phyloP scores from a whole-genome alignment of 1,284 basidiomycete genomes.

The Takashimella tepidaria region DNA sequence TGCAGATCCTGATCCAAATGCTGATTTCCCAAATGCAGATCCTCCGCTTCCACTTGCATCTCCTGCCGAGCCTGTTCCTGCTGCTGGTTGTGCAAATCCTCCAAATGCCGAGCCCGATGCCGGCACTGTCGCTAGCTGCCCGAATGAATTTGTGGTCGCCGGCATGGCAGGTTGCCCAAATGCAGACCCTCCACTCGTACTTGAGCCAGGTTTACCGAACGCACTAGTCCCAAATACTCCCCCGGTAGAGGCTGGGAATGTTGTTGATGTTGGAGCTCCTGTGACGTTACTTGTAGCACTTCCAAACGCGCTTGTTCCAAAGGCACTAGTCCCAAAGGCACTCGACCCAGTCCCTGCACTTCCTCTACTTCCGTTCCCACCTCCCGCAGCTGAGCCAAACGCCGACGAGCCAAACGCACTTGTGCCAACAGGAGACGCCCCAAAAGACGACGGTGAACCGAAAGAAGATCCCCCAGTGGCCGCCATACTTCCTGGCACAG shows the following conservation, averaged over 20 bases:
- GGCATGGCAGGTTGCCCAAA: conserved; percentile 27
- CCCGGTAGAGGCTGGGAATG: background rate
- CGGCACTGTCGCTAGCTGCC: conserved; percentile 14
- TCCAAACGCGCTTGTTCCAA: conserved; percentile 11
- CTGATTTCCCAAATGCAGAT: conserved; percentile 14
- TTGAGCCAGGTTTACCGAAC: conserved; percentile 1
- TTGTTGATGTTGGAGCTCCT: background rate
- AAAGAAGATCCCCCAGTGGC: background rate
- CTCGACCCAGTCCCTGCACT: conserved; percentile 1
- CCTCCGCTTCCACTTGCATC: background rate
- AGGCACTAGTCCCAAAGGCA: conserved; percentile 8
- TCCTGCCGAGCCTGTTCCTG: conserved; percentile 3
- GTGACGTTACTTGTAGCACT: background rate
- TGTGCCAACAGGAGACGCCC: background rate
- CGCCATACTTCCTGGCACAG: background rate
- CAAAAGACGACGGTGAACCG: background rate
- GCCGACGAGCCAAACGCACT: background rate
- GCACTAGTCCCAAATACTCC: conserved; percentile 5
- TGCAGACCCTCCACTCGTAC: conserved; percentile 17
- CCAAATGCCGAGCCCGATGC: conserved; percentile 18
- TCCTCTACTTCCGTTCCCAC: background rate
- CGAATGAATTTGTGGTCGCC: conserved; percentile 11
- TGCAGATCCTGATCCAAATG: conserved; percentile 14
- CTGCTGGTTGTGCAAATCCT: conserved; percentile 16
- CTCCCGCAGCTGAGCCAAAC: background rate